phyloP scores from a whole-genome alignment of 352 stramenopile genomes.

The Peronospora destructor region DNA sequence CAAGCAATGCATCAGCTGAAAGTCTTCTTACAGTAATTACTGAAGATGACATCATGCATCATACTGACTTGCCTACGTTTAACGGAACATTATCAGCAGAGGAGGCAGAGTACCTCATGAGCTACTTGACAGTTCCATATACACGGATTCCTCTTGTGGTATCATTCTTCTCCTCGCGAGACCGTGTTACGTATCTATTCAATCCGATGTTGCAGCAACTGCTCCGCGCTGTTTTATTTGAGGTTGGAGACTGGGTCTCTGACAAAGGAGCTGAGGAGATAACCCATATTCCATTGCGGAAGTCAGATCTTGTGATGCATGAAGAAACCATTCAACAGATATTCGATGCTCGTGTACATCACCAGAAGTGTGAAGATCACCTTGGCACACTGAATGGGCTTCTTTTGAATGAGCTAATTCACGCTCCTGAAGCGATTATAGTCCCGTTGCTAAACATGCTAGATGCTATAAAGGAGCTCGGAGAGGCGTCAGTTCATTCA shows the following conservation, averaged over 20 bases:
- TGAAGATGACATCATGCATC: conserved; percentile 97
- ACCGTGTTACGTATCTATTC: conserved; percentile 87
- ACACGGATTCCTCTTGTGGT: conserved; percentile 95
- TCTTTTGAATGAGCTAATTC: conserved; percentile 96
- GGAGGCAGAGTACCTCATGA: conserved; percentile 96
- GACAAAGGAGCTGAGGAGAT: conserved; percentile 58
- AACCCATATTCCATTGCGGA: conserved; percentile 67
- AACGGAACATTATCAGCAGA: conserved; percentile 92
- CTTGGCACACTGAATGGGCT: conserved; percentile 94
- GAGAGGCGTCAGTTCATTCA: conserved; percentile 75
- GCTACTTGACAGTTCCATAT: conserved; percentile 98
- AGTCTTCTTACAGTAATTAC: conserved; percentile 58
- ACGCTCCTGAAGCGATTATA: conserved; percentile 88
- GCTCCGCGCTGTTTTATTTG: conserved; percentile 85
- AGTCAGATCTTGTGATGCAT: conserved; percentile 72
- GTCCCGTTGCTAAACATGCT: conserved; percentile 76
- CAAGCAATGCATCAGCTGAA: conserved; percentile 32
- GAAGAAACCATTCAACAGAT: conserved; percentile 73
- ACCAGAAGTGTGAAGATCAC: conserved; percentile 81
- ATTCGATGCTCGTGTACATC: conserved; percentile 62
- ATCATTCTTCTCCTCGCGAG: conserved; percentile 93
- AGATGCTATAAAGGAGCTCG: conserved; percentile 70
- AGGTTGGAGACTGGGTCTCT: conserved; percentile 81
- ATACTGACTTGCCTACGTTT: conserved; percentile 94
- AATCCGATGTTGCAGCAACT: conserved; percentile 76